phyloP scores from a whole-genome alignment of 768 basidiomycete genomes.

The Psilocybe tampanensis region DNA sequence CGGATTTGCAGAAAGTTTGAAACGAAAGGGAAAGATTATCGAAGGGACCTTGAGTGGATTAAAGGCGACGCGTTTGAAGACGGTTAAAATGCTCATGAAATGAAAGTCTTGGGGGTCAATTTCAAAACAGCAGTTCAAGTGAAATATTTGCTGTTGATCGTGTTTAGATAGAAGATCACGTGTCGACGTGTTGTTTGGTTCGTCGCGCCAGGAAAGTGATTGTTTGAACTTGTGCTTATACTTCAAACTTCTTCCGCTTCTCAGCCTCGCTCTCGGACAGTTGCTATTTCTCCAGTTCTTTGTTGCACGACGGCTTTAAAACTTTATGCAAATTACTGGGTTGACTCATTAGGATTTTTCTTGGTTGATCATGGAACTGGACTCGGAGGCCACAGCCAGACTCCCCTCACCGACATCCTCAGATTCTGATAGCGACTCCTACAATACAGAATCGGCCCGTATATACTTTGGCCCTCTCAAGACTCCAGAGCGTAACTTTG shows the following conservation, averaged over 20 bases:
- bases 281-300: not conserved
- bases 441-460: constrained; percentile 43
- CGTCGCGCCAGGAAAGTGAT: constrained; percentile 24
- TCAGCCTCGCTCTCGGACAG: not conserved
- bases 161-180: constrained; percentile 19
- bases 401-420: constrained; percentile 26
- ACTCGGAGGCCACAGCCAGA: constrained; percentile 20
- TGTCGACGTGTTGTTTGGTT: constrained; percentile 29
- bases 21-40: too few relatives aligned
- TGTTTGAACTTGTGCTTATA: constrained; percentile 23
- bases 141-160: not conserved
- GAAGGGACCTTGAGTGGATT: too few relatives aligned
- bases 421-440: constrained; percentile 42
- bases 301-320: not conserved
- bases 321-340: constrained; percentile 6
- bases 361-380: constrained; percentile 1
- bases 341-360: not conserved
- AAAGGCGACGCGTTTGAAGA: too few relatives aligned
- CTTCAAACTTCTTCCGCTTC: constrained; percentile 2
- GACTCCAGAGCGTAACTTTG: constrained; percentile 54
- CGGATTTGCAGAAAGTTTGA: not conserved
- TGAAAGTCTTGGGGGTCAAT: too few relatives aligned
- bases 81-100: too few relatives aligned
- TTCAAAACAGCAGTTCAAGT: not conserved
- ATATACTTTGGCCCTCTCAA: constrained; percentile 53